Percentiles rank a stretch among this genome's conserved stretches.
phyloP scores from a whole-genome alignment of 306 rosid genomes.

The Dicorynia guianensis region DNA sequence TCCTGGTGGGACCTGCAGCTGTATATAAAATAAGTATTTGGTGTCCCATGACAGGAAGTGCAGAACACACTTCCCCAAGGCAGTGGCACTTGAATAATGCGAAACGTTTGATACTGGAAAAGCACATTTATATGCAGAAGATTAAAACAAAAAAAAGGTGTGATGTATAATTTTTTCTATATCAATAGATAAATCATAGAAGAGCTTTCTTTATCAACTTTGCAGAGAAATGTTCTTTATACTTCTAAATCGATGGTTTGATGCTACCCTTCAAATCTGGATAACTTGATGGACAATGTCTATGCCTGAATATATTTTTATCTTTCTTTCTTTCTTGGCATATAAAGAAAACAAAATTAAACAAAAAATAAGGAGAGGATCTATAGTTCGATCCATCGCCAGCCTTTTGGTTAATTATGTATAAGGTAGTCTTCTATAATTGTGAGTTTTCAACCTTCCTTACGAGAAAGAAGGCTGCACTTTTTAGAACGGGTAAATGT shows the following conservation, averaged over 20 bases:
- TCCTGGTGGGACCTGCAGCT: constrained; percentile 24
- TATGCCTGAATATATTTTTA: no score
- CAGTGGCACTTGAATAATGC: not conserved
- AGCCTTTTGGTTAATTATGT: not conserved
- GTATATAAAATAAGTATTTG: constrained; percentile 42
- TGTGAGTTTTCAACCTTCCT: not conserved
- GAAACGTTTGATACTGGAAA: not conserved
- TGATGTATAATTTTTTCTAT: constrained; percentile 4
- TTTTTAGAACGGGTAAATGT: not conserved
- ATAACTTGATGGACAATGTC: not conserved
- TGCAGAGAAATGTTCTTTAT: not conserved
- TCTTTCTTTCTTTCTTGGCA: no score
- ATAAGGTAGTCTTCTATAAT: no score
- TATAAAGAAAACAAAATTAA: no score
- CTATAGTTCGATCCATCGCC: not conserved
- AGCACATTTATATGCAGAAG: constrained; percentile 6
- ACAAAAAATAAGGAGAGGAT: not conserved
- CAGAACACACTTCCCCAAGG: constrained; percentile 21
- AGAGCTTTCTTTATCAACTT: constrained; percentile 30
- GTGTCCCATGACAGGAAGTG: constrained; percentile 1
- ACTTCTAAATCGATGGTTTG: not conserved
- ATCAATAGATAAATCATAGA: constrained; percentile 2
- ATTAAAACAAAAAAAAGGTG: not conserved
- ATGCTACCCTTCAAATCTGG: constrained; percentile 14
- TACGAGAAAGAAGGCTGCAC: not conserved